Conservation (phyloP, 1,139 yeast genomes). For the Spathaspora sp. region DNA sequence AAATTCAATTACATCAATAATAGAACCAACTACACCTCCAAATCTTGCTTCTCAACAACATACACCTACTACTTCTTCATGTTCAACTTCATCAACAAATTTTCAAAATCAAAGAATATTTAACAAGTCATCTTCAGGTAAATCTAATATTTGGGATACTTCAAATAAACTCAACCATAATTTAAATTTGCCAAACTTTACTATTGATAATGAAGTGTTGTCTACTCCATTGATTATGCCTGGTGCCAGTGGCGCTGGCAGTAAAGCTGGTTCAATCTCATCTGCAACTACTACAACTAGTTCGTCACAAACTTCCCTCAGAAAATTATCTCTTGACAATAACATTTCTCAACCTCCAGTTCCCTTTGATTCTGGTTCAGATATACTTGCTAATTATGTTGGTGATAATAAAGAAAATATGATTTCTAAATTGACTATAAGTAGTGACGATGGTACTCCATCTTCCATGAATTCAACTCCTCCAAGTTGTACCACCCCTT, state of each 20-base stretch:
- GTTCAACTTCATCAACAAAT: slow-evolving; percentile 10
- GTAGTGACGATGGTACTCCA: slow-evolving; percentile 5
- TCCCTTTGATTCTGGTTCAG: too few relatives aligned
- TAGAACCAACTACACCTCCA: slow-evolving; percentile 46
- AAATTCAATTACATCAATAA: slow-evolving; percentile 35
- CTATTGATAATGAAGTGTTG: slow-evolving; percentile 20
- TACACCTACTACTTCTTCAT: slow-evolving; percentile 12
- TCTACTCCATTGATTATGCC: slow-evolving; percentile 14
- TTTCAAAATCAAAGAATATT: slow-evolving; percentile 13
- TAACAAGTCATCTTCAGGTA: slow-evolving; percentile 11
- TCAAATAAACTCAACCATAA: slow-evolving; percentile 26
- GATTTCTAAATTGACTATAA: slow-evolving; percentile 6
- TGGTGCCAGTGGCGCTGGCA: neutral
- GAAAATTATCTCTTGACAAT: slow-evolving; percentile 10
- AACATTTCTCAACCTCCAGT: neutral
- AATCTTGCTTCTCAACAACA: slow-evolving; percentile 10
- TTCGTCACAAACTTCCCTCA: slow-evolving; percentile 9
- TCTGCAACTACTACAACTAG: slow-evolving; percentile 4
- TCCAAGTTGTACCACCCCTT: slow-evolving; percentile 8
- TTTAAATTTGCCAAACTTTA: slow-evolving; percentile 30
- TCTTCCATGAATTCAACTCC: slow-evolving; percentile 8
- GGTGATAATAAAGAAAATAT: neutral
- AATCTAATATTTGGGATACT: slow-evolving; percentile 29
- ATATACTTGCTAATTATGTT: slow-evolving; percentile 3
- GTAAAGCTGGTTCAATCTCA: neutral